Evolutionary conservation across 305 asterid genomes (phyloP).

Genomic region (Withania somnifera): DNA sequence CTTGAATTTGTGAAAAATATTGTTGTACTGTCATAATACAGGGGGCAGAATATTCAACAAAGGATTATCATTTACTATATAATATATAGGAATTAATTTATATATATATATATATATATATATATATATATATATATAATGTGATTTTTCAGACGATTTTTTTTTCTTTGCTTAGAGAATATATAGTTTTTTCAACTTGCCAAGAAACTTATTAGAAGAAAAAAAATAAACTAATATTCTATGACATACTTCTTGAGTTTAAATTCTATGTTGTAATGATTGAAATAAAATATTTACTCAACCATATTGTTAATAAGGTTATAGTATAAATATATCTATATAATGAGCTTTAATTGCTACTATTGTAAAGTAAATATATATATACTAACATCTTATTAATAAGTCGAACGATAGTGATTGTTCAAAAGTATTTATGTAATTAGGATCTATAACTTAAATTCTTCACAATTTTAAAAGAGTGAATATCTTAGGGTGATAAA

Average conservation of each 20-base stretch:
- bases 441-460: neutral
- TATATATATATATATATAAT: neutral
- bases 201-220: neutral
- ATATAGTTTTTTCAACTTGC: too few species aligned
- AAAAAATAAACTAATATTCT: neutral
- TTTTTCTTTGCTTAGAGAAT: too few species aligned
- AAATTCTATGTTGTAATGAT: neutral
- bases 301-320: neutral
- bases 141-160: neutral
- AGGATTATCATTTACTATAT: too few species aligned
- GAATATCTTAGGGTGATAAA: neutral
- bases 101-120: too few species aligned
- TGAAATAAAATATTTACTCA: neutral
- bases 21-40: too few species aligned
- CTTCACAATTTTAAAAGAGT: neutral
- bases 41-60: too few species aligned
- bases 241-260: neutral
- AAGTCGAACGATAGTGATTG: neutral
- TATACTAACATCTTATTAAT: neutral
- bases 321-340: too few species aligned
- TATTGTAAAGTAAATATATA: neutral
- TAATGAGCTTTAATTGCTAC: neutral
- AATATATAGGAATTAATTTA: too few species aligned
- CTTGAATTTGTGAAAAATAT: too few species aligned
- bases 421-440: neutral